These are phyloP conservation scores for Cyberlindnera veronae DNA, from an alignment of 805 yeast species.

Conservation along the genomic window DNA sequence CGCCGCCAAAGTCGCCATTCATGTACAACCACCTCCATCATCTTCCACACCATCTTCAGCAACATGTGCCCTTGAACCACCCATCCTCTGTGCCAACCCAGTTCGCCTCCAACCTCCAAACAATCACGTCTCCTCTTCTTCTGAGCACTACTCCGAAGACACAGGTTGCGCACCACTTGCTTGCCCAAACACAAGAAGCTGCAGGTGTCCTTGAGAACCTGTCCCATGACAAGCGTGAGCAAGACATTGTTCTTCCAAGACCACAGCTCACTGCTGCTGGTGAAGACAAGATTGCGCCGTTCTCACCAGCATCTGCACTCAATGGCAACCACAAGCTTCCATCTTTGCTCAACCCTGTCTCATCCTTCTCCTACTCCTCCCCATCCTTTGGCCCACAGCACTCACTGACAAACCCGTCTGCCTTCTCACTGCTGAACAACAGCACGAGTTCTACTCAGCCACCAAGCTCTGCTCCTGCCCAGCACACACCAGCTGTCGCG, in stretches of 20 bases:
- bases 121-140: slow-evolving; percentile 63
- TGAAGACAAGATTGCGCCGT: slow-evolving; percentile 19
- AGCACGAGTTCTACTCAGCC: no score
- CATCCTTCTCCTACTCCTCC: slow-evolving; percentile 31
- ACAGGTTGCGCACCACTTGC: slow-evolving; percentile 33
- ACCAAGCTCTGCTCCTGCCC: slow-evolving; percentile 2
- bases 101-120: slow-evolving; percentile 59
- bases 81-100: slow-evolving; percentile 70
- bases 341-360: slow-evolving; percentile 19
- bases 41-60: slow-evolving; percentile 30
- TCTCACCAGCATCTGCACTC: slow-evolving; percentile 26
- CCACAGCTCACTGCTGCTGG: slow-evolving; percentile 1
- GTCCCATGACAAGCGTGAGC: slow-evolving; percentile 18
- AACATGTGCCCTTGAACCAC: slow-evolving; percentile 38
- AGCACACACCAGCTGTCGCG: slow-evolving; percentile 2
- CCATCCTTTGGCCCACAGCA: slow-evolving; percentile 47
- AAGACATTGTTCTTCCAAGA: slow-evolving; percentile 9
- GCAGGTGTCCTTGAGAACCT: slow-evolving; percentile 29
- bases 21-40: slow-evolving; percentile 21
- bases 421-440: slow-evolving; percentile 24
- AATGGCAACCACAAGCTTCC: slow-evolving; percentile 18
- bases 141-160: slow-evolving; percentile 42
- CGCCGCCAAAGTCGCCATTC: slow-evolving; percentile 22
- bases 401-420: slow-evolving; percentile 27
- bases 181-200: slow-evolving; percentile 28